Conservation (phyloP, 2,329 filamentous ascomycete genomes). For the Metarhizium album region DNA sequence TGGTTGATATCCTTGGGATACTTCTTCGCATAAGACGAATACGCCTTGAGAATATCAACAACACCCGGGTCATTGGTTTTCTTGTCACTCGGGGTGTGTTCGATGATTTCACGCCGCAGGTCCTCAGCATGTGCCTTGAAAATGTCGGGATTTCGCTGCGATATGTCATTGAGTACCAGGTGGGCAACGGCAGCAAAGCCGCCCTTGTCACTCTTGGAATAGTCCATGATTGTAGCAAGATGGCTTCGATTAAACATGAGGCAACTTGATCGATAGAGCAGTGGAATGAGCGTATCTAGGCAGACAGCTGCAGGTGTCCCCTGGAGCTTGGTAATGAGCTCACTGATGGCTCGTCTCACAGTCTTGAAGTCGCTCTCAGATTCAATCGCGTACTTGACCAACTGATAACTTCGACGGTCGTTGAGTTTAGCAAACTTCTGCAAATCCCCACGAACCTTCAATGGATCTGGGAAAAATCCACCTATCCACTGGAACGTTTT, state of each 20-base stretch:
- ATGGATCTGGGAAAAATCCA: slow-evolving; percentile 64
- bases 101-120: slow-evolving; percentile 75
- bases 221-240: slow-evolving; percentile 79
- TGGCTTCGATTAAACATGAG: slow-evolving; percentile 93
- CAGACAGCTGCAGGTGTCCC: slow-evolving; percentile 52
- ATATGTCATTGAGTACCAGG: slow-evolving; percentile 85
- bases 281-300: slow-evolving; percentile 67
- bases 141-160: slow-evolving; percentile 75
- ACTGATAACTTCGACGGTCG: slow-evolving; percentile 79
- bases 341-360: slow-evolving; percentile 80
- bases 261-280: slow-evolving; percentile 74
- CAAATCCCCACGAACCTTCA: slow-evolving; percentile 63
- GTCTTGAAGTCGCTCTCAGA: slow-evolving; percentile 87
- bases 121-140: slow-evolving; percentile 90
- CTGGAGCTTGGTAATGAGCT: slow-evolving; percentile 74
- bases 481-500: slow-evolving; percentile 64
- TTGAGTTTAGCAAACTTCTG: slow-evolving; percentile 86
- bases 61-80: slow-evolving; percentile 59
- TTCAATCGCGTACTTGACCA: slow-evolving; percentile 76
- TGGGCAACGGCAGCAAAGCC: slow-evolving; percentile 71
- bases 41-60: slow-evolving; percentile 90
- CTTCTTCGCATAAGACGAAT: slow-evolving; percentile 79
- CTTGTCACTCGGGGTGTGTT: slow-evolving; percentile 62
- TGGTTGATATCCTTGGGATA: slow-evolving; percentile 75
- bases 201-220: slow-evolving; percentile 72